Evolutionary conservation across 441 rosid species (phyloP).

Genomic region (Manihot esculenta): DNA sequence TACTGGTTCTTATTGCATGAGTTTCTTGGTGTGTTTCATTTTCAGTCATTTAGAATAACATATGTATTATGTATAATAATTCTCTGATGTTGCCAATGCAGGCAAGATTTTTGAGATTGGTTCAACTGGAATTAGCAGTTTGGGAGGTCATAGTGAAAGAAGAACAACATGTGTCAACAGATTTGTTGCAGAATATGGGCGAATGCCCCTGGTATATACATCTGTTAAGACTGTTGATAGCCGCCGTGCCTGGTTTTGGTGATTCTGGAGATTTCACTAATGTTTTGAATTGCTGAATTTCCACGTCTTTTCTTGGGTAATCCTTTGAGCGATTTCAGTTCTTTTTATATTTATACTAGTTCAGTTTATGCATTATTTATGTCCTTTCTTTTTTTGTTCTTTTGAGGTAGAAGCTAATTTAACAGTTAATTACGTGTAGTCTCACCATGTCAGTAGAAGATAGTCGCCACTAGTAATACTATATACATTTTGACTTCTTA

Average conservation of each 20-base stretch:
- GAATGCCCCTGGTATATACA: constrained; percentile 74
- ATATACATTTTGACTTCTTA: constrained; percentile 1
- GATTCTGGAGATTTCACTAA: constrained; percentile 21
- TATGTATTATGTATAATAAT: neutral
- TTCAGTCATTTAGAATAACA: neutral
- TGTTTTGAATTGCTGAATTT: neutral
- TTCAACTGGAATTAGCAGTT: constrained; percentile 83
- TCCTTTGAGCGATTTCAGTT: constrained; percentile 20
- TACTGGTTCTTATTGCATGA: too few relatives aligned
- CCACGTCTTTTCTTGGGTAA: constrained; percentile 12
- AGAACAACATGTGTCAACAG: constrained; percentile 70
- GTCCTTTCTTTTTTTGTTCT: neutral
- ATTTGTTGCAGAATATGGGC: constrained; percentile 67
- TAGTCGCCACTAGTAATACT: neutral
- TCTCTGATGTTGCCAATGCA: constrained; percentile 24
- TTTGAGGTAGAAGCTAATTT: constrained; percentile 11
- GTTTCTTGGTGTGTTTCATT: neutral
- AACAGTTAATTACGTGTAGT: constrained; percentile 18
- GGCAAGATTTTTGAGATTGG: constrained; percentile 92
- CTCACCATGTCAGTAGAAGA: constrained; percentile 14
- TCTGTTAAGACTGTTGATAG: constrained; percentile 76
- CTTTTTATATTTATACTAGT: constrained; percentile 36
- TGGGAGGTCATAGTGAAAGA: constrained; percentile 82
- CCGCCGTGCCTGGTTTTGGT: constrained; percentile 80
- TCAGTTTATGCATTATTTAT: neutral